Evolutionary conservation across 2,329 filamentous ascomycete species (phyloP), one percentile per base, ranked within the genome.

Genomic region (Trichoderma afroharzianum): DNA sequence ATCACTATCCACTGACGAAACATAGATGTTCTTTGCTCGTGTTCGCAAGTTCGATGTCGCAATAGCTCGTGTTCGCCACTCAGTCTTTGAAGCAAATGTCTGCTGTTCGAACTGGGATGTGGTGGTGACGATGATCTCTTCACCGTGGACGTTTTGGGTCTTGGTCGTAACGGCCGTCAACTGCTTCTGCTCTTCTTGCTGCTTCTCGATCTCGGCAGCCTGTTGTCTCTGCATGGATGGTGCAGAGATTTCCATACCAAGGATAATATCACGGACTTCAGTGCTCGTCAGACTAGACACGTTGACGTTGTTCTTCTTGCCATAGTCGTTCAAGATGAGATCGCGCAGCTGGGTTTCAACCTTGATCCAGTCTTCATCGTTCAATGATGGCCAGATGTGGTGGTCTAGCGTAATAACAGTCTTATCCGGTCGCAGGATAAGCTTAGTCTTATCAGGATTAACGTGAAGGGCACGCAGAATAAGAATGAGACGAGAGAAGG

Each of bases 251-350:
- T 99, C 97, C 97, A 99, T 99, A 88, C 96, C 96, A 74, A 99
- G 84, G 77, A 99, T 99, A 78, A 99, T 98, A 79, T 99, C 96
- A 77, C 96, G 91, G 64, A 99, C 96, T 88, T 99, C 96, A 77
- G 93, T 97, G 80, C 91, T 97, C 1, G 96, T 99, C 82, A 99
- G 87, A 81, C 94, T 97, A 18, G 97, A 97, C 14, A 96, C 95
- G 77, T 99, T 99, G 85, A 99, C 96, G 77, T 98, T 99, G 86
- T 99, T 99, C 88, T 99, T 99, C 89, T 98, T 99, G 79, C 96
- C 96, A 80, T 99, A 99, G 80, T 99, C 96, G 76, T 98, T 98
- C 76, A 99, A 81, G 77, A 99, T 99, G 75, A 99, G 85, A 85
- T 99, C 96, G 81, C 96, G 92, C 55, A 99, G 86, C 79, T 97